Base-by-base conservation (phyloP, 371 early-diverging fungal species). In the Lichtheimia ornata region DNA sequence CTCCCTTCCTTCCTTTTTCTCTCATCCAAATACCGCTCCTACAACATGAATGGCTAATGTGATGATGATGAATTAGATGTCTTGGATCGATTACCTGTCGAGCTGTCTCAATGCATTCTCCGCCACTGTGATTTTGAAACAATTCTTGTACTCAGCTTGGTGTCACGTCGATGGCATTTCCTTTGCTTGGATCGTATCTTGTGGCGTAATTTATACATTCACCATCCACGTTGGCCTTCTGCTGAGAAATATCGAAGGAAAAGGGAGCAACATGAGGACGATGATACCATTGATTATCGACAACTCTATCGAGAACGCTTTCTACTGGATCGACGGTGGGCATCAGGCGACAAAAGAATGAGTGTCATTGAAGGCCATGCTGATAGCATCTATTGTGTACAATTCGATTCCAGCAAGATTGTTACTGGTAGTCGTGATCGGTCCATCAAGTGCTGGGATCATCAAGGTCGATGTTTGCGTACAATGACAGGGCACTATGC, bases 371-470 rank as follows among this genome's bases (percentile, higher is more conserved):
- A 69, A 0, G 96, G 97, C 0, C 99, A 99, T 69, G 59, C 63
- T 11, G 99, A 98, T 64, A 87, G 94, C 56, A 93, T 99, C 4
- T 95, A 99, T 69, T 97, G 97, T 62, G 81, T 98, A 20, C 98
- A 96, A 70, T 93, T 91, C 68, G 94, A 95, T 67, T 75, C 79
- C 35, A 66, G 88, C 41, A 87, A 86, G 57, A 85, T 98, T 42
- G 86, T 97, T 9, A 92, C 94, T 0, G 98, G 98, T 12, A 96
- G 96, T 13, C 87, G 97, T 55, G 99, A 99, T 77, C 80, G 87
- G 35, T 90, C 94, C 5, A 86, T 97, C 61, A 77, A 77, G 49
- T 63, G 71, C 14, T 86, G 86, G 86, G 88, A 94, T 69, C 66
- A 91, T 40, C 64, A 79, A 50, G 84, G 88, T 49, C 70, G 79